A percentile compares a stretch with the other conserved stretches of the same genome.
Evolutionary conservation across 129 eudicot genomes (phyloP).

Genomic region (Helianthus tuberosus): DNA sequence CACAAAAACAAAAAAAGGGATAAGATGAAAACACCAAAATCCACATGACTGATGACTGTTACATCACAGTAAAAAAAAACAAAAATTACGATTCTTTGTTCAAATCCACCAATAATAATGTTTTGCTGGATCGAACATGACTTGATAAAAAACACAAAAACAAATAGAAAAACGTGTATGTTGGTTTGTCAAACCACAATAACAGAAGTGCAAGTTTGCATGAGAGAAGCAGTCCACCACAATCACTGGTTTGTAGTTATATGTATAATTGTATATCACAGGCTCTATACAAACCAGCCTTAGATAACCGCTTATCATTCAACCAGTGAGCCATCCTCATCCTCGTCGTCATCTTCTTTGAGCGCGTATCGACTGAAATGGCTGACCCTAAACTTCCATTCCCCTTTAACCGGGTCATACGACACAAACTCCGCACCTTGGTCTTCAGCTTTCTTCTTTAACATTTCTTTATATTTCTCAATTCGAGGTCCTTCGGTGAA

Average conservation of each 20-base stretch:
- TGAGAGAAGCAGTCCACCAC: constrained; percentile 4
- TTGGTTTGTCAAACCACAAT: constrained; percentile 29
- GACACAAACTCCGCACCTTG: constrained; percentile 97
- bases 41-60: not conserved
- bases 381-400: constrained; percentile 87
- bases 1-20: not conserved
- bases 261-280: constrained; percentile 7
- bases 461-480: constrained; percentile 87
- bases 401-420: constrained; percentile 84
- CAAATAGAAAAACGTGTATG: not conserved
- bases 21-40: not conserved
- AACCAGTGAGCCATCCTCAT: constrained; percentile 9
- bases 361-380: constrained; percentile 83
- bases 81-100: not conserved
- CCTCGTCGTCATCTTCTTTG: constrained; percentile 47
- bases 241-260: constrained; percentile 29
- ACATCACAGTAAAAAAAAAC: not conserved
- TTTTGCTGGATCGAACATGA: not conserved
- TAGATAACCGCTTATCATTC: constrained; percentile 17
- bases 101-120: constrained; percentile 5
- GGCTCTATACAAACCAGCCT: constrained; percentile 22
- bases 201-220: constrained; percentile 25
- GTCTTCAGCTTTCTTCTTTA: constrained; percentile 80
- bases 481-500: constrained; percentile 73
- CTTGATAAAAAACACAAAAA: constrained; percentile 16